Conservation (phyloP, 768 basidiomycete species). For the Lanmaoa pseudosensibilis region DNA sequence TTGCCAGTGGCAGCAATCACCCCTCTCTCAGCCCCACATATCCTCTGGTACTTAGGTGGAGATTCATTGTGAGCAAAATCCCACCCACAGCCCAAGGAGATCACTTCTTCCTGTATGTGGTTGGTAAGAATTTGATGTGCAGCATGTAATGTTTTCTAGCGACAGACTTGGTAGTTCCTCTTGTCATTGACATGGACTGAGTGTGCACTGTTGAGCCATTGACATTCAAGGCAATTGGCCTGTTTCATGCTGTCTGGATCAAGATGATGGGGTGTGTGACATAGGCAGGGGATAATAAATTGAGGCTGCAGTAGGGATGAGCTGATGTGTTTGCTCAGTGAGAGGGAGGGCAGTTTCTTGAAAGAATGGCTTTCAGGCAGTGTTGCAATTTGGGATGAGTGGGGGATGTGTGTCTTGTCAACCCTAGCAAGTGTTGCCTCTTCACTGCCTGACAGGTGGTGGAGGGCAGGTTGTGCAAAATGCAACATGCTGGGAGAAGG, state of each 20-base stretch:
- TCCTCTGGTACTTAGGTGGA: too few relatives aligned
- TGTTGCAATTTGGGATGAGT: not conserved
- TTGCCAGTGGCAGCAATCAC: too few relatives aligned
- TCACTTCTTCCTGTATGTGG: too few relatives aligned
- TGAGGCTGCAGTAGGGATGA: not conserved
- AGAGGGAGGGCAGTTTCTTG: not conserved
- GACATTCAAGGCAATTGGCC: not conserved
- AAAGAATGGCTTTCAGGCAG: not conserved
- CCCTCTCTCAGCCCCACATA: too few relatives aligned
- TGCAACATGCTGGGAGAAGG: not conserved
- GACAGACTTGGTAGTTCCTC: too few relatives aligned
- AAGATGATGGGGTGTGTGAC: not conserved
- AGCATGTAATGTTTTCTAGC: too few relatives aligned
- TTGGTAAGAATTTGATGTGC: too few relatives aligned
- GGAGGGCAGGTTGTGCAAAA: not conserved
- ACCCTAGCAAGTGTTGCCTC: not conserved
- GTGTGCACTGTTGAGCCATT: not conserved
- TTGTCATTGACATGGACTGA: too few relatives aligned
- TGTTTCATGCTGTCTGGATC: not conserved
- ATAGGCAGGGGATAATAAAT: not conserved
- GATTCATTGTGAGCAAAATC: too few relatives aligned
- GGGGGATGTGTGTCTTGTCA: not conserved
- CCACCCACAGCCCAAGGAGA: too few relatives aligned
- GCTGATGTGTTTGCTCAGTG: not conserved
- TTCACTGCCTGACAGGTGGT: not conserved